Percentiles rank a stretch among this genome's conserved stretches.
These are phyloP conservation scores for Cercospora beticola DNA, from an alignment of 2,329 filamentous ascomycete genomes.

Conservation along the genomic window DNA sequence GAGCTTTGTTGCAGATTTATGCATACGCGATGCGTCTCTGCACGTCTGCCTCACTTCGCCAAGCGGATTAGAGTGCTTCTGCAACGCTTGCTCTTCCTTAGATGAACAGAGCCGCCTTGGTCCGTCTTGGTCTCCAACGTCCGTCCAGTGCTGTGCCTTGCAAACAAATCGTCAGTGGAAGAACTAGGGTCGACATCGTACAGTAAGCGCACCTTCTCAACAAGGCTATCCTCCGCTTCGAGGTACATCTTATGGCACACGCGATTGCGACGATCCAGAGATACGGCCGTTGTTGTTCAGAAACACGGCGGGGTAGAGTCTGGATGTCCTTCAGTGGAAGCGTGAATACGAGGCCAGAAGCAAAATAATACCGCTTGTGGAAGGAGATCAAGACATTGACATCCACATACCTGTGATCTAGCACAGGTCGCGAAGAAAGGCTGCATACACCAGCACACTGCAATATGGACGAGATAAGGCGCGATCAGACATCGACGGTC, in stretches of 20 bases:
- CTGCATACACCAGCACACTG: background rate
- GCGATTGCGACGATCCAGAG: background rate
- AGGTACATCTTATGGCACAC: background rate
- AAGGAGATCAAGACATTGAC: background rate
- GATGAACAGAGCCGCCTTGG: background rate
- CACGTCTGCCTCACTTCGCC: background rate
- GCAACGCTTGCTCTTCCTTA: background rate
- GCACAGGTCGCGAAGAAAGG: background rate
- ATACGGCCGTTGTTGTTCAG: background rate
- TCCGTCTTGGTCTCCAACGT: constrained; percentile 6
- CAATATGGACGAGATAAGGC: background rate
- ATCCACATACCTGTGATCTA: background rate
- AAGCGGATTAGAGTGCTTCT: constrained; percentile 3
- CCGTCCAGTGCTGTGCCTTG: background rate
- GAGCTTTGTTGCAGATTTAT: background rate
- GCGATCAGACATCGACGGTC: background rate
- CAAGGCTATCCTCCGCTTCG: background rate
- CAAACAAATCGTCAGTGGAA: background rate
- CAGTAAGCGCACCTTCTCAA: background rate
- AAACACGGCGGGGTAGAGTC: background rate
- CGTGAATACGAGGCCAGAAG: background rate
- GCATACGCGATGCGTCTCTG: background rate
- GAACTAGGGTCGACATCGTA: background rate
- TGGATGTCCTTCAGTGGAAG: background rate
- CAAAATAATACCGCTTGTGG: background rate